Evolutionary conservation across 2,329 filamentous ascomycete genomes (phyloP), one percentile per base, ranked within the genome.

Genomic region (Alternaria triticina): DNA sequence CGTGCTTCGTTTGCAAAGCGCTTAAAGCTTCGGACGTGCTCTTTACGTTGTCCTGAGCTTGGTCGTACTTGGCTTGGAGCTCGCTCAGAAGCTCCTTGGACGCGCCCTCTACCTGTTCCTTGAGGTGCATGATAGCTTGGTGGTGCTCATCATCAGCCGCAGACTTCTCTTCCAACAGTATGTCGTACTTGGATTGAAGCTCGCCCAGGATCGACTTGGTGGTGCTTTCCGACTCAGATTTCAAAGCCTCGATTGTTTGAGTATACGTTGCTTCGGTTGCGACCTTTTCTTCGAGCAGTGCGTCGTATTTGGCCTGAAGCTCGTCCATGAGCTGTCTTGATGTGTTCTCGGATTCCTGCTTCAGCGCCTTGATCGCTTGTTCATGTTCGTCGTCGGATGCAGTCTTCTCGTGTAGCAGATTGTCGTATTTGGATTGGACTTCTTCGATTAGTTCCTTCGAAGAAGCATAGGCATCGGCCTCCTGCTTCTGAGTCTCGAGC

Each of bases 401-500:
- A 6, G 65, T 72, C 65, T 76, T 77, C 28, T 77, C 75, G 57
- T 69, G 64, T 5, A 74, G 25, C 10, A 77, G 57, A 30, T 45
- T 62, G 33, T 76, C 72, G 56, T 73, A 60, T 36, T 60, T 60
- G 33, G 45, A 54, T 15, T 60, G 44, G 22, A 69, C 25, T 15
- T 69, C 66, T 9, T 43, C 59, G 5, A 69, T 44, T 4, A 63
- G 27, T 23, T 62, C 56, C 20, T 70, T 74, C 3, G 71, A 69
- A 7, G 66, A 51, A 33, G 59, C 62, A 12, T 71, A 51, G 23
- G 59, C 62, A 13, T 72, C 68, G n/a, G 70, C 72, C 17, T 77
- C 69, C 40, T 72, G 49, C 61, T 75, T 74, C n/a, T 77, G 50
- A 23, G 70, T 64, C 44, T 76, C 70, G 22, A 78, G 63, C 4